These are phyloP conservation scores for Diplodia scrobiculata DNA, from an alignment of 2,329 filamentous ascomycete genomes.

Conservation along the genomic window DNA sequence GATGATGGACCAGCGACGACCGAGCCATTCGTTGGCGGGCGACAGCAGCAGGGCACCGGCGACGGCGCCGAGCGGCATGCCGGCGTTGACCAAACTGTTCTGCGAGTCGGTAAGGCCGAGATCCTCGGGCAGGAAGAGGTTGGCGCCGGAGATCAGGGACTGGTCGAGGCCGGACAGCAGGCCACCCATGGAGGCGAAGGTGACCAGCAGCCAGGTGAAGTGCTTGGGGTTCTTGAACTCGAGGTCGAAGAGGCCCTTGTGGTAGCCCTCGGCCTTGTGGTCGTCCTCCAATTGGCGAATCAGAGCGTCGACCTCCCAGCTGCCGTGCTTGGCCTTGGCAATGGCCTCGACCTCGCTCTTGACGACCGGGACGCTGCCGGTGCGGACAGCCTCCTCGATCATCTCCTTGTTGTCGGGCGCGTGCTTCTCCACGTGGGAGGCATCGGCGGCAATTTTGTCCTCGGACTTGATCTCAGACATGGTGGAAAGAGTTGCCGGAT, in stretches of 20 bases:
- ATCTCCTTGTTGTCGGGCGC: neutral
- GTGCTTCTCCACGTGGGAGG: conserved; percentile 27
- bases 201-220: conserved; percentile 69
- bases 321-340: conserved; percentile 28
- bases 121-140: conserved; percentile 64
- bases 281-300: conserved; percentile 48
- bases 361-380: conserved; percentile 19
- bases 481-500: conserved; percentile 16
- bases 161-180: conserved; percentile 72
- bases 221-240: conserved; percentile 63
- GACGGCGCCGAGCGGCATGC: conserved; percentile 72
- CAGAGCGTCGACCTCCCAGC: conserved; percentile 51
- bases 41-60: conserved; percentile 68
- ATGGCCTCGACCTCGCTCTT: conserved; percentile 25
- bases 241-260: conserved; percentile 55
- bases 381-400: conserved; percentile 25
- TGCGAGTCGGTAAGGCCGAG: conserved; percentile 58
- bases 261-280: conserved; percentile 41
- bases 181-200: conserved; percentile 74
- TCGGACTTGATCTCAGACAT: conserved; percentile 22
- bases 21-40: conserved; percentile 67
- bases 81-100: conserved; percentile 68
- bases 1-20: conserved; percentile 68
- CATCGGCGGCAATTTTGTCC: conserved; percentile 23
- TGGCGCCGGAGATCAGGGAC: conserved; percentile 70